These are phyloP conservation scores for Nitzschia sp. DNA, from an alignment of 108 stramenopile genomes.

Conservation along the genomic window DNA sequence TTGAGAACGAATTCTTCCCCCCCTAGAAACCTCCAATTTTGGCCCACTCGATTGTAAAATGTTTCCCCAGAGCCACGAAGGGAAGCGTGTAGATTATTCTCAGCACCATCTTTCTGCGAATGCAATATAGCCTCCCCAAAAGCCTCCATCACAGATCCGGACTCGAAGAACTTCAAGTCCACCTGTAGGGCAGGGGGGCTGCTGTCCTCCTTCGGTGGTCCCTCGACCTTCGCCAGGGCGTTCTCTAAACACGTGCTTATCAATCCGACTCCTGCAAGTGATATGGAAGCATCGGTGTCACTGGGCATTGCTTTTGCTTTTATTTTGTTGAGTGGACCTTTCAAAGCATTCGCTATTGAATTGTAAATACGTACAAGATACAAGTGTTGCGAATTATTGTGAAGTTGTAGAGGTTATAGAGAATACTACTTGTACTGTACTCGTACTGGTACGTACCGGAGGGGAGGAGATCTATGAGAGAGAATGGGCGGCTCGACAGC, in stretches of 20 bases:
- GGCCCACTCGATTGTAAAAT: not conserved
- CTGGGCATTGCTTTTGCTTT: too few relatives aligned
- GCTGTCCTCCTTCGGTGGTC: not conserved
- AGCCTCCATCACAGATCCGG: not conserved
- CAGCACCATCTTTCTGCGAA: not conserved
- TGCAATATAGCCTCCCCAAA: not conserved
- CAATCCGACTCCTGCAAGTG: not conserved
- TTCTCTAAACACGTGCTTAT: not conserved
- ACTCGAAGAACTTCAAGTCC: not conserved
- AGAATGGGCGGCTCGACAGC: too few relatives aligned
- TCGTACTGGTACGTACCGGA: too few relatives aligned
- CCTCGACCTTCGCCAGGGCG: not conserved
- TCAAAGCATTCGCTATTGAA: too few relatives aligned
- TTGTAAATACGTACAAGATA: too few relatives aligned
- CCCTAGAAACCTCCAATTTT: not conserved
- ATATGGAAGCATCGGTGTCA: not conserved
- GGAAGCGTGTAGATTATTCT: not conserved
- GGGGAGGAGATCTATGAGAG: too few relatives aligned
- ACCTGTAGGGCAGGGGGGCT: not conserved
- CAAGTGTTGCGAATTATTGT: too few relatives aligned
- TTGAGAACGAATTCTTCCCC: not conserved
- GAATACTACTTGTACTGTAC: too few relatives aligned
- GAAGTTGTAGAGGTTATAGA: too few relatives aligned
- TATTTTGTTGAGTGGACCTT: too few relatives aligned
- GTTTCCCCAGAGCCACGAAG: not conserved